Evolutionary conservation across 352 stramenopile species (phyloP).

Genomic region (Nothophytophthora sp.): DNA sequence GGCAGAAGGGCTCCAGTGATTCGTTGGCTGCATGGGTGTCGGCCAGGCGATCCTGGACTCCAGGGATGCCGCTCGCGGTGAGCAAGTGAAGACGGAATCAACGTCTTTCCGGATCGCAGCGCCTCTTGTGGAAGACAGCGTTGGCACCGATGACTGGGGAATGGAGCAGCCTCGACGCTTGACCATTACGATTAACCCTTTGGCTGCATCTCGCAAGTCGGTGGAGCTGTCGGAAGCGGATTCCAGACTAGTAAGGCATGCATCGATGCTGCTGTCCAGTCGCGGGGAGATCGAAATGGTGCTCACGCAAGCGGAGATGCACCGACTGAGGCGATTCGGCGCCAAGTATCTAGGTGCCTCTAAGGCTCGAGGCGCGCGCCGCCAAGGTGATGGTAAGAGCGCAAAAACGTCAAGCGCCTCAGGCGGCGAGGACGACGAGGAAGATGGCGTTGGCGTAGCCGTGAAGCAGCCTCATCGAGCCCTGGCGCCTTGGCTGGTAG

Average conservation of each 20-base stretch:
- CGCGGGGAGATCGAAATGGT: slow-evolving; percentile 36
- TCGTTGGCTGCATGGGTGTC: no score
- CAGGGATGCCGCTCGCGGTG: no score
- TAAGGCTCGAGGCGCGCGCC: background rate
- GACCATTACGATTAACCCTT: slow-evolving; percentile 23
- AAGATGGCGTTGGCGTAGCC: background rate
- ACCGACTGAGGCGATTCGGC: slow-evolving; percentile 41
- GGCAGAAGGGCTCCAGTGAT: no score
- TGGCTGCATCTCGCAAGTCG: slow-evolving; percentile 15
- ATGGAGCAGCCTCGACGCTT: slow-evolving; percentile 18
- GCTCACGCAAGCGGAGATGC: slow-evolving; percentile 41
- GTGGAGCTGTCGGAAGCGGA: slow-evolving; percentile 47
- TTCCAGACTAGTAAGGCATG: slow-evolving; percentile 40
- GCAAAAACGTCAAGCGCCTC: slow-evolving; percentile 9
- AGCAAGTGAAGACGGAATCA: no score
- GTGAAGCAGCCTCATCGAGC: slow-evolving; percentile 8
- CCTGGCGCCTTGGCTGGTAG: slow-evolving; percentile 20
- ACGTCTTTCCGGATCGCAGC: no score
- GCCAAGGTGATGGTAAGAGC: slow-evolving; percentile 10
- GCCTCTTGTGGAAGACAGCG: no score
- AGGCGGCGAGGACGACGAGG: slow-evolving; percentile 3
- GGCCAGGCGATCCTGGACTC: no score
- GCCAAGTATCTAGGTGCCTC: slow-evolving; percentile 30
- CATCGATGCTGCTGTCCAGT: slow-evolving; percentile 54
- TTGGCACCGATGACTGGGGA: no score